phyloP scores from a whole-genome alignment of 1,139 yeast genomes.

The Scheffersomyces titani region DNA sequence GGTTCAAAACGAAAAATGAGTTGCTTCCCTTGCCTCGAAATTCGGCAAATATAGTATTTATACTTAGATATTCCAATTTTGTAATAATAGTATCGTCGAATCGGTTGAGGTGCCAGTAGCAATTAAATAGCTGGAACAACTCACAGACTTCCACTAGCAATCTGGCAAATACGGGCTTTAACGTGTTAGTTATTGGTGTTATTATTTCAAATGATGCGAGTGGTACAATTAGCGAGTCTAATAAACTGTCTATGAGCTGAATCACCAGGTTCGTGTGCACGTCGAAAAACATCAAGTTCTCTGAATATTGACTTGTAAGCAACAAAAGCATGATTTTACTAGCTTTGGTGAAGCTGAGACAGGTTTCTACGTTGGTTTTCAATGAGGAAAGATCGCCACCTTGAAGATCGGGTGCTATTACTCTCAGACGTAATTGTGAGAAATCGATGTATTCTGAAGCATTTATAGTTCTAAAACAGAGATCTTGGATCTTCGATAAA shows the following conservation, averaged over 20 bases:
- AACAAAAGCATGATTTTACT: conserved; percentile 42
- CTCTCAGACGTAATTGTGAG: not conserved
- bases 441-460: not conserved
- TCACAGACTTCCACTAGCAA: conserved; percentile 5
- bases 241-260: conserved; percentile 34
- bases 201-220: not conserved
- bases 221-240: conserved; percentile 37
- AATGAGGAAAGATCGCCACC: not conserved
- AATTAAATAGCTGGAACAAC: conserved; percentile 1
- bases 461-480: conserved; percentile 6
- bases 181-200: not conserved
- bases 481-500: conserved; percentile 8
- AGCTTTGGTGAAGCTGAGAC: conserved; percentile 32
- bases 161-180: conserved; percentile 5
- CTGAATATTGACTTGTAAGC: conserved; percentile 38
- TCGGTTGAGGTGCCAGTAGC: conserved; percentile 2
- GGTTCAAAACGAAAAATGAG: conserved; percentile 6
- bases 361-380: not conserved
- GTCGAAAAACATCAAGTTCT: conserved; percentile 47
- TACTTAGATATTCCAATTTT: conserved; percentile 50
- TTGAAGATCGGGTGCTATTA: not conserved
- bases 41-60: conserved; percentile 37
- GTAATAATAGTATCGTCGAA: conserved; percentile 32
- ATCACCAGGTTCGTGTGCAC: conserved; percentile 41
- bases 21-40: conserved; percentile 20